These are phyloP conservation scores for Ustilago cynodontis DNA, from an alignment of 1,284 basidiomycete species.

Conservation along the genomic window DNA sequence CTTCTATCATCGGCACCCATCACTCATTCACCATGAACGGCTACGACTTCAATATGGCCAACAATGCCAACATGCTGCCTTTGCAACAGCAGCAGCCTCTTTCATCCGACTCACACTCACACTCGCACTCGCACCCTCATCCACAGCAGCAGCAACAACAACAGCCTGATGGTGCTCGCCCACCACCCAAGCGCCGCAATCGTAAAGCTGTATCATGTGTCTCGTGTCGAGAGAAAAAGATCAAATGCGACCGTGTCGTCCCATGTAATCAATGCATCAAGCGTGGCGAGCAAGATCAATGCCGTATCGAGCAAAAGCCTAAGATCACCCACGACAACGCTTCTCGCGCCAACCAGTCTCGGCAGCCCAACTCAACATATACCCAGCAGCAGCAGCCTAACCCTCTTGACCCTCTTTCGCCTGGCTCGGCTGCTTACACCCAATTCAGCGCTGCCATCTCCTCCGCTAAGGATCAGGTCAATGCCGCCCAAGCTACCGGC, in stretches of 20 bases:
- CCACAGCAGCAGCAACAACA: no score
- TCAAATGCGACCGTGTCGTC: conserved; percentile 64
- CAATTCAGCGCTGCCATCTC: conserved; percentile 49
- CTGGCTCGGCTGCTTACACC: conserved; percentile 35
- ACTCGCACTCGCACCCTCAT: neutral
- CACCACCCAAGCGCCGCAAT: conserved; percentile 61
- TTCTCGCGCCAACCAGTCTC: conserved; percentile 9
- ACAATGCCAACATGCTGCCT: conserved; percentile 18
- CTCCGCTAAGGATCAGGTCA: conserved; percentile 38
- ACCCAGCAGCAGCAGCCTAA: conserved; percentile 9
- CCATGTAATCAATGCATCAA: conserved; percentile 68
- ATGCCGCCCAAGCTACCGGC: conserved; percentile 24
- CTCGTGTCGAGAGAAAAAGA: conserved; percentile 65
- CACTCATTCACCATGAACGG: conserved; percentile 18
- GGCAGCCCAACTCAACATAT: conserved; percentile 10
- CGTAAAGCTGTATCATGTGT: conserved; percentile 64
- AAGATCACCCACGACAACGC: conserved; percentile 35
- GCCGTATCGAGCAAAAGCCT: conserved; percentile 60
- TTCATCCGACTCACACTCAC: neutral
- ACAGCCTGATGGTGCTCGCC: conserved; percentile 32
- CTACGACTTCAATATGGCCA: conserved; percentile 20
- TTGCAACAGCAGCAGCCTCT: conserved; percentile 16
- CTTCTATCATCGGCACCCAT: neutral
- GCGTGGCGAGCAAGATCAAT: conserved; percentile 60
- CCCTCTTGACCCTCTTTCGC: conserved; percentile 33